Conservation (phyloP, 345 rosid species). For the Citrus trifoliata region DNA sequence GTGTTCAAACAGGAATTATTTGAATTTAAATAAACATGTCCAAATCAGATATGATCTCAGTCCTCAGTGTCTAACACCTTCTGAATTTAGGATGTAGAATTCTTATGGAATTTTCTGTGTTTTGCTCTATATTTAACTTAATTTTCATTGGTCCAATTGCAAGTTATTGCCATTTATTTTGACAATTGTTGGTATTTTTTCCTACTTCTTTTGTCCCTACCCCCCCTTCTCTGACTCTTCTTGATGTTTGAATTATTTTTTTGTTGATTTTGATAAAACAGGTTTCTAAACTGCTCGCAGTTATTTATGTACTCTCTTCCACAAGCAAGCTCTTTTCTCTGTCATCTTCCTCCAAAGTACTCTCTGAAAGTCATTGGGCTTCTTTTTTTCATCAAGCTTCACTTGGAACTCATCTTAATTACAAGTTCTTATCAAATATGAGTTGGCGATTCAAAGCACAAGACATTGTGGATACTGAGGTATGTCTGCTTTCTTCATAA, state of each 20-base stretch:
- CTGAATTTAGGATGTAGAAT: not conserved
- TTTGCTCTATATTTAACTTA: not conserved
- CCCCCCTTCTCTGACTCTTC: not conserved
- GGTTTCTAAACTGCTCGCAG: constrained; percentile 82
- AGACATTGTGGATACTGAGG: constrained; percentile 38
- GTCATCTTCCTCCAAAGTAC: constrained; percentile 39
- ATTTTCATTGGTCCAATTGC: not conserved
- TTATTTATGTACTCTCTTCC: constrained; percentile 56
- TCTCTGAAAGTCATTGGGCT: constrained; percentile 87
- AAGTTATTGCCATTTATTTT: not conserved
- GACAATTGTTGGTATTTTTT: not conserved
- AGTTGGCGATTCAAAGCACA: constrained; percentile 31
- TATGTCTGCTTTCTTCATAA: constrained; percentile 7
- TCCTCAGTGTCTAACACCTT: not conserved
- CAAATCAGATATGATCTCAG: not conserved
- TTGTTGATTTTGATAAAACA: constrained; percentile 25
- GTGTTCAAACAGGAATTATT: not conserved
- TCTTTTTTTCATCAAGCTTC: constrained; percentile 96
- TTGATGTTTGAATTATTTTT: constrained; percentile 8
- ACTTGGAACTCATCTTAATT: constrained; percentile 66
- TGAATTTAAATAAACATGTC: not conserved
- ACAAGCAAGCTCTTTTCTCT: constrained; percentile 43
- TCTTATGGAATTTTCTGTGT: not conserved
- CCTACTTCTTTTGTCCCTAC: not conserved
- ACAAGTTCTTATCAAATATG: constrained; percentile 52